Conservation (phyloP, 371 early-diverging fungal species). For the Haplosporangium sp. region DNA sequence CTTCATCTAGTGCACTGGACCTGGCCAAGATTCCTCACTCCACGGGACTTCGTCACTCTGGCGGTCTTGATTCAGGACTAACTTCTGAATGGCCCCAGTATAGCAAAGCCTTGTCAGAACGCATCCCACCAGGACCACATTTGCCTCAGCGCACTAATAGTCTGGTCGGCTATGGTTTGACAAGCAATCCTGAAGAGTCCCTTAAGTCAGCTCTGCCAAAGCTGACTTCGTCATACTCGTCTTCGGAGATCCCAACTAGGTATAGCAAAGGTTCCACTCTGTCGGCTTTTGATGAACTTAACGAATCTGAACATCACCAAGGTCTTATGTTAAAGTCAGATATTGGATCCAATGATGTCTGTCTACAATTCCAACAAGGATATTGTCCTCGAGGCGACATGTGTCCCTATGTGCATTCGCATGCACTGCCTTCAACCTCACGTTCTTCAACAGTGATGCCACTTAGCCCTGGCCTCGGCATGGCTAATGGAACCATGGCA, state of each 20-base stretch:
- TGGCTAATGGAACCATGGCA: constrained; percentile 25
- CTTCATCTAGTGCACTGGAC: constrained; percentile 61
- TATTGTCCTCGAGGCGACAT: constrained; percentile 70
- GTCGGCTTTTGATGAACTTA: constrained; percentile 36
- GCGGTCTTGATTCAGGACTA: constrained; percentile 57
- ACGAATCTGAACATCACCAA: constrained; percentile 15
- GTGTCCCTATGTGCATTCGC: constrained; percentile 66
- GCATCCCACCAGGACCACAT: constrained; percentile 9
- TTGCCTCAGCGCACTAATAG: constrained; percentile 17
- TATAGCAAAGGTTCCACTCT: constrained; percentile 33
- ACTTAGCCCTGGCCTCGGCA: constrained; percentile 33
- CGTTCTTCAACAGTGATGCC: constrained; percentile 32
- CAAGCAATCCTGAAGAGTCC: constrained; percentile 22
- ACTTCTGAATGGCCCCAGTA: constrained; percentile 66
- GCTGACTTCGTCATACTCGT: constrained; percentile 41
- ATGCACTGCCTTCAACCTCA: constrained; percentile 24
- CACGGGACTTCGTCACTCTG: constrained; percentile 49
- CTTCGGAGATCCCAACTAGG: constrained; percentile 43
- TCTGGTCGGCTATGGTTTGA: constrained; percentile 29
- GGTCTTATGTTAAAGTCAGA: constrained; percentile 22
- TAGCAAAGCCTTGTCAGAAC: constrained; percentile 27
- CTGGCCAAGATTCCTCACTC: constrained; percentile 59
- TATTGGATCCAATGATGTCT: constrained; percentile 37
- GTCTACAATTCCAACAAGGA: constrained; percentile 69
- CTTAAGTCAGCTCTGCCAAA: constrained; percentile 43